Evolutionary conservation across 805 yeast species (phyloP), one percentile per base, ranked within the genome.

Genomic region (Nematodospora valgi): DNA sequence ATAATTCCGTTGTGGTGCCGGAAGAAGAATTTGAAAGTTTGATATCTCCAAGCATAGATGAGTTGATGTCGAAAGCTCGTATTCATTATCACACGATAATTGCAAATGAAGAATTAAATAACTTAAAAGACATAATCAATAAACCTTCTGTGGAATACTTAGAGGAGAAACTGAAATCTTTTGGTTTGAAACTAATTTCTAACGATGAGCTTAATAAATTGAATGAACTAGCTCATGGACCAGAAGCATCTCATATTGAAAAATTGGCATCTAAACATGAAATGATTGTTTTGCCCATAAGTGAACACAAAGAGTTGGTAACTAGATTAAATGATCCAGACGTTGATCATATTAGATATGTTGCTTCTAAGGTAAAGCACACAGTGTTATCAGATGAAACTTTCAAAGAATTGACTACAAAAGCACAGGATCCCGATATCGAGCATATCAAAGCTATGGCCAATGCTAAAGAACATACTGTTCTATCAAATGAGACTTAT

Each of bases 291-390:
- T 16, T 52, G 4, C 23, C 42, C 7, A 31, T 31, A 21, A 36
- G 16, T 8, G 47, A 41, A 11, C 32, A 44, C 21, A 32, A 34
- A 8, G 37, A 34, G 5, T 34, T 34, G 22, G 21, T 23, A 12
- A 20, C 3, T 1, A 14, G 19, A 10, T 28, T 26, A 6, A 35
- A 53, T 18, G 45, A 49, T 4, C 67, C 67, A 6, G 29, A 39
- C 10, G 14, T 51, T 1, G 56, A 52, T 1, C 49, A 47, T 22
- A 29, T 62, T 14, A 36, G 29, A 3, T 24, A 38, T 6, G 48
- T 43, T 15, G 63, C 62, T 3, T 51, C 10, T 48, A 59, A 20
- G 54, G 54, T 13, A 62, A 58, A 24, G 54, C 63, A 5, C 56
- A 62, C n/a, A 5, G 34, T 50, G 4, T 15, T 62, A 4, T 36